phyloP scores from a whole-genome alignment of 495 filamentous ascomycete genomes.

The Parathielavia hyrcaniae region DNA sequence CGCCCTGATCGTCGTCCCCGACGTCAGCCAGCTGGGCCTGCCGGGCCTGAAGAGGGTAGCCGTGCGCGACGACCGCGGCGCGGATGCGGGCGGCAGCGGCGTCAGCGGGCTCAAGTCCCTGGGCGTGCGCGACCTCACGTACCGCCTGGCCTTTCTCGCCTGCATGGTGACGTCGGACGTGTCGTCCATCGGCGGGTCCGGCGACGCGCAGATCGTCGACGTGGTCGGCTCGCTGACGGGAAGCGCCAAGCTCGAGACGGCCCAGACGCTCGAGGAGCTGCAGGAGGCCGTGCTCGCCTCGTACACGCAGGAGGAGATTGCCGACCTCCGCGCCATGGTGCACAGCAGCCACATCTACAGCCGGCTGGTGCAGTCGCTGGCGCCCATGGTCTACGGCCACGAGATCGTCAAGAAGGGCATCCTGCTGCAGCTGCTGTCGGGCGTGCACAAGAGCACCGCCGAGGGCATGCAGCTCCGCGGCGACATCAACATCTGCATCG shows the following conservation, averaged over 20 bases:
- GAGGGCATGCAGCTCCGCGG: slow-evolving; percentile 92
- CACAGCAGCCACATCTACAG: slow-evolving; percentile 92
- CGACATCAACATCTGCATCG: slow-evolving; percentile 98
- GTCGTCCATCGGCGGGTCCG: slow-evolving; percentile 58
- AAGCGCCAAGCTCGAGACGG: slow-evolving; percentile 53
- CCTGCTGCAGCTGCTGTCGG: slow-evolving; percentile 85
- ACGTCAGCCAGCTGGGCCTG: slow-evolving; percentile 90
- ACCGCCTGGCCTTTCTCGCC: slow-evolving; percentile 92
- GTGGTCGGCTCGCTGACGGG: slow-evolving; percentile 79
- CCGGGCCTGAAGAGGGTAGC: slow-evolving; percentile 80
- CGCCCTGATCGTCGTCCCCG: slow-evolving; percentile 90
- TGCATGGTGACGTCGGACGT: slow-evolving; percentile 96
- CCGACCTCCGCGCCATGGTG: slow-evolving; percentile 86
- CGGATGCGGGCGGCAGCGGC: slow-evolving; percentile 72
- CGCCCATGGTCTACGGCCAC: slow-evolving; percentile 95
- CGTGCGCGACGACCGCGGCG: slow-evolving; percentile 76
- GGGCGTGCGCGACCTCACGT: slow-evolving; percentile 91
- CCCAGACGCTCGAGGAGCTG: slow-evolving; percentile 68
- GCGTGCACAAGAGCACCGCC: slow-evolving; percentile 80
- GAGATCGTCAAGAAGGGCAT: slow-evolving; percentile 97
- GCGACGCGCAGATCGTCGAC: slow-evolving; percentile 48
- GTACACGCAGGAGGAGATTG: slow-evolving; percentile 75
- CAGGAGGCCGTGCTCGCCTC: slow-evolving; percentile 83
- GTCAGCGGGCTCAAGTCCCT: slow-evolving; percentile 85
- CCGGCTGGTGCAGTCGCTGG: slow-evolving; percentile 89